A percentile compares a stretch with the other conserved stretches of the same genome.
Evolutionary conservation across 1,139 yeast genomes (phyloP).

Genomic region (Debaryomyces coudertii): DNA sequence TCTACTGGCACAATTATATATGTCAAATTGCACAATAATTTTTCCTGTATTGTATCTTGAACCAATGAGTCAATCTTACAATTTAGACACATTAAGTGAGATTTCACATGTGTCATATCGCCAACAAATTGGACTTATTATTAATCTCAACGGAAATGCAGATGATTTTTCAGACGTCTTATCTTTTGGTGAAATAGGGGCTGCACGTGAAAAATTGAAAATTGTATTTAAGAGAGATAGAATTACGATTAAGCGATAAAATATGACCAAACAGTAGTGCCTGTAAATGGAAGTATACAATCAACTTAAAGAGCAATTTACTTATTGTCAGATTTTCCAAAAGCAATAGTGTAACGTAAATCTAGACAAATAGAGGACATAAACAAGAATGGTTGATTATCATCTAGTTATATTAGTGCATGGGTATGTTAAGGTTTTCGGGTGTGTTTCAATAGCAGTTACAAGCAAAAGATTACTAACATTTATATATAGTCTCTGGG

Average conservation of each 20-base stretch:
- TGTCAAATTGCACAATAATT: too few species aligned
- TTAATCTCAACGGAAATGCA: too few species aligned
- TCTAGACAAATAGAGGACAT: neutral
- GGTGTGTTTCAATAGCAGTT: constrained; percentile 2
- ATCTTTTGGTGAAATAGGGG: neutral
- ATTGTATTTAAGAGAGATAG: neutral
- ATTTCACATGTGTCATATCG: too few species aligned
- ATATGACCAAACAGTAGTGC: neutral
- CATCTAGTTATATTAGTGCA: constrained; percentile 77
- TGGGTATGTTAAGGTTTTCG: constrained; percentile 50
- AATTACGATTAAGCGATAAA: neutral
- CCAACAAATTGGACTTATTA: too few species aligned
- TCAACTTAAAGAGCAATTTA: neutral
- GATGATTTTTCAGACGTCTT: neutral
- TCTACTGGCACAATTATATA: too few species aligned
- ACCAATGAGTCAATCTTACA: too few species aligned
- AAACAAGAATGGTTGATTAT: constrained; percentile 25
- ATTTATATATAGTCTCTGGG: constrained; percentile 63
- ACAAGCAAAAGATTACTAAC: constrained; percentile 14
- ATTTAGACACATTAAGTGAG: too few species aligned
- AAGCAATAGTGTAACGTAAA: neutral
- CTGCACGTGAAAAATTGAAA: neutral
- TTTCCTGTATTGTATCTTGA: too few species aligned
- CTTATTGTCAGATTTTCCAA: neutral
- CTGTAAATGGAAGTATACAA: too few species aligned